Evolutionary conservation across 176 grass and related monocot genomes (phyloP).

Genomic region (barley (Hordeum vulgare)): DNA sequence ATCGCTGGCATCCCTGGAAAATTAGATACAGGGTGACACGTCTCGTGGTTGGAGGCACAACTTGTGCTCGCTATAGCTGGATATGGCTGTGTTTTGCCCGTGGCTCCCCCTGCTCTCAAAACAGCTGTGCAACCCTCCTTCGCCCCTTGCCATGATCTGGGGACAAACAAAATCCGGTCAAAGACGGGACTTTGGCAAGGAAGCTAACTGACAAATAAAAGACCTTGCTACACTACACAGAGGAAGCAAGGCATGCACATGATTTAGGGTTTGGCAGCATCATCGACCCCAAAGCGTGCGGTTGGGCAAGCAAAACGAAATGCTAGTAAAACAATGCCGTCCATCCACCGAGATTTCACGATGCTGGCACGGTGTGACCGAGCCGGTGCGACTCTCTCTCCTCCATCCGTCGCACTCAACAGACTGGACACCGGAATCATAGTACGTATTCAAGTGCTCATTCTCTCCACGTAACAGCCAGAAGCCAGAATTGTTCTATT

Average conservation of each 20-base stretch:
- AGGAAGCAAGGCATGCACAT: not conserved
- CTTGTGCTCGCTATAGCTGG: not conserved
- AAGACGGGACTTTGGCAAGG: not conserved
- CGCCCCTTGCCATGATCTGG: not conserved
- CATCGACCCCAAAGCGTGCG: not conserved
- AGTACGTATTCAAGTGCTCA: not conserved
- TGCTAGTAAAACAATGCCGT: not conserved
- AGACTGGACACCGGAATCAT: not conserved
- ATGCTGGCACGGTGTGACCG: too few species aligned
- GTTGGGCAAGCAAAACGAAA: not conserved
- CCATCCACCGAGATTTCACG: not conserved
- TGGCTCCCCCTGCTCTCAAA: not conserved
- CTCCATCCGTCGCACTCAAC: not conserved
- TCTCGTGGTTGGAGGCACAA: not conserved
- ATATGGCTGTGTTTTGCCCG: not conserved
- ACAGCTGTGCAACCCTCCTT: not conserved
- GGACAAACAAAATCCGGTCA: too few species aligned
- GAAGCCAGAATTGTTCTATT: not conserved
- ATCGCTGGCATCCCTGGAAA: not conserved
- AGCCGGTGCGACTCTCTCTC: too few species aligned
- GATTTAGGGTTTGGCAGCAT: not conserved
- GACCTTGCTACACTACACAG: not conserved
- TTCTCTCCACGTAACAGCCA: not conserved
- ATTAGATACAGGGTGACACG: not conserved
- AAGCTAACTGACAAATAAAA: not conserved